Evolutionary conservation across 2,329 filamentous ascomycete species (phyloP), one percentile per base, ranked within the genome.

Genomic region (Lomentospora prolificans): DNA sequence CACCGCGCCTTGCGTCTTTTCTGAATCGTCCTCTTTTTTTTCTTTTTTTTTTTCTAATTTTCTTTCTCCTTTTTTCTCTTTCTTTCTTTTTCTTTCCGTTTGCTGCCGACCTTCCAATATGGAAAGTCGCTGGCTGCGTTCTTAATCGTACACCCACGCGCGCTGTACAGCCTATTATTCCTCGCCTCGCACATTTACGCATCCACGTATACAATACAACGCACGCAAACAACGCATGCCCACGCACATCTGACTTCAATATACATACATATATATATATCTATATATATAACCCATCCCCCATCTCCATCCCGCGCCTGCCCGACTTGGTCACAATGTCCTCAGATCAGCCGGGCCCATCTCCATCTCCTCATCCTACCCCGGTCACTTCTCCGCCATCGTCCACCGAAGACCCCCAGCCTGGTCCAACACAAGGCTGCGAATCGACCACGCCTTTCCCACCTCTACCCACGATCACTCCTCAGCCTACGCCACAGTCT

Each of bases 401-500:
- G n/a, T 22, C 19, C 51, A 24, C 46, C 17, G 46, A 4, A 12
- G 22, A 9, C 8, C 30, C 30, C 50, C 51, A 51, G 58, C 55
- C 39, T 28, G 52, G 51, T 48, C 44, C 51, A 14, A 50, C 51
- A 36, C 50, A 41, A 44, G 31, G 44, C 52, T 53, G 39, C 7
- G 36, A 30, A 12, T 51, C 12, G 12, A 30, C 53, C 25, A 36
- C 36, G n/a, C 44, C 55, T 25, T 31, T 54, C 33, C 50, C 57
- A 50, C 58, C 62, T 58, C 59, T 58, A 46, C 60, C 60, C 22
- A 58, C 57, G 56, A 59, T 58, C 53, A 44, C 61, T 60, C 55
- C 58, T 60, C 44, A 48, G 58, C 63, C 61, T 58, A 65, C 59
- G 52, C 61, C 55, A 52, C 56, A 57, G 55, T 63, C 58, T 58